Base-by-base conservation (phyloP, 148 eudicot species). In the Camellia japonica region DNA sequence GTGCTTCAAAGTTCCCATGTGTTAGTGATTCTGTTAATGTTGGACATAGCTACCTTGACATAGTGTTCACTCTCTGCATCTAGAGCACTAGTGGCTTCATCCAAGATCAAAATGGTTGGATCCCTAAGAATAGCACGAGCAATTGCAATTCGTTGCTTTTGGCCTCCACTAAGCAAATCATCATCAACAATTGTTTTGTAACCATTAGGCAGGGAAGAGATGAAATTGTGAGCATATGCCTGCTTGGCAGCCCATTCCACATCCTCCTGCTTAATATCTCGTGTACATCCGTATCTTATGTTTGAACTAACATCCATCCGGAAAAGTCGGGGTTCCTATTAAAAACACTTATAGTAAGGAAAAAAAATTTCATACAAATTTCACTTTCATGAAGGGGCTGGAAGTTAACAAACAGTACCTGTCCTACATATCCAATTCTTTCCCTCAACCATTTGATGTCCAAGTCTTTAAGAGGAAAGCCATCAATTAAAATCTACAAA, bases 21-120 rank as follows among this genome's bases (percentile, higher is more conserved):
- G 54, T 46, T 41, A 16, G 14, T 10, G 5, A 4, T 76, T 71
- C 38, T 42, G 47, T 42, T 4, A 54, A 41, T 47, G 23, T 43
- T 81, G 47, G 75, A 68, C 55, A n/a, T n/a, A 41, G 55, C 75
- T 87, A 97, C 99, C 98, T 94, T 97, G 80, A 97, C 85, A 76
- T 97, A 92, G 89, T 97, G 92, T 85, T 97, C 99, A 73, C 98
- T 97, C 83, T 94, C 99, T 65, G 98, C 99, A 84, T 97, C 99
- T 76, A 94, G 86, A 79, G 99, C 99, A 97, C 73, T 69, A 18
- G 73, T 69, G 73, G 73, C 73, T 69, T 69, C 73, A 0, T 69
- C 73, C 16, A 69, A 93, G 78, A 97, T 88, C 90, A 97, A 87
- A 83, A 97, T 94, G 71, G 85, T 86, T 60, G 99, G 98, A 83